phyloP scores from a whole-genome alignment of 2,329 filamentous ascomycete genomes.

The Magnaporthales sp. region DNA sequence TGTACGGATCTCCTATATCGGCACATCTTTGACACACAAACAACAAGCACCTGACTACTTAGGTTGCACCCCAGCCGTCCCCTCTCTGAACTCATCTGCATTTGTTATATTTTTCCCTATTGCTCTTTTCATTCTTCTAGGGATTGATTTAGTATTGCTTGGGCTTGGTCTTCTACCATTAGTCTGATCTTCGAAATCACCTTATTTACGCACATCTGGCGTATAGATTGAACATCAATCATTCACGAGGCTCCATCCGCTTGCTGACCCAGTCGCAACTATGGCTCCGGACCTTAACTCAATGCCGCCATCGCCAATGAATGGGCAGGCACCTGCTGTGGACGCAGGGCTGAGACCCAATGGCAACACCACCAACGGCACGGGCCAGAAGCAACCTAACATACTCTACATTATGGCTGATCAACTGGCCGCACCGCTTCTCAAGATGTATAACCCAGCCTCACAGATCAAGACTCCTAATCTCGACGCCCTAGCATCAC shows the following conservation, averaged over 20 bases:
- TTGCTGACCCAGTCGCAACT: conserved; percentile 3
- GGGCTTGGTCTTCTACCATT: conserved; percentile 1
- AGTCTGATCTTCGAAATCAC: neutral
- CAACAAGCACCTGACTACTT: neutral
- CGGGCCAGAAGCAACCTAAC: conserved; percentile 34
- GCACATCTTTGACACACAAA: neutral
- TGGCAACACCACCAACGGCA: conserved; percentile 10
- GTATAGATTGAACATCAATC: neutral
- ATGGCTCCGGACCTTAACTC: conserved; percentile 73
- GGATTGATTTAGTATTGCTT: neutral
- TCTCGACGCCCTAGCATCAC: conserved; percentile 71
- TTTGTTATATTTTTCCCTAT: neutral
- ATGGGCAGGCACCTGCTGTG: conserved; percentile 5
- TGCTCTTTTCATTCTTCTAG: neutral
- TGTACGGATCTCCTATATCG: neutral
- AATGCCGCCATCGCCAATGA: conserved; percentile 45
- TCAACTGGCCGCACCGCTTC: conserved; percentile 80
- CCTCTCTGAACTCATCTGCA: neutral
- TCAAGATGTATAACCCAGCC: conserved; percentile 84
- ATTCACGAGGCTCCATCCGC: neutral
- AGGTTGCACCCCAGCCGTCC: neutral
- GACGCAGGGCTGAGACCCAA: neutral
- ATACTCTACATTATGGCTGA: conserved; percentile 96
- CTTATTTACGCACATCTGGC: neutral
- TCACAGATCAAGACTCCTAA: conserved; percentile 91